These are phyloP conservation scores for Curvularia lunata DNA, from an alignment of 2,329 filamentous ascomycete species.

Conservation along the genomic window DNA sequence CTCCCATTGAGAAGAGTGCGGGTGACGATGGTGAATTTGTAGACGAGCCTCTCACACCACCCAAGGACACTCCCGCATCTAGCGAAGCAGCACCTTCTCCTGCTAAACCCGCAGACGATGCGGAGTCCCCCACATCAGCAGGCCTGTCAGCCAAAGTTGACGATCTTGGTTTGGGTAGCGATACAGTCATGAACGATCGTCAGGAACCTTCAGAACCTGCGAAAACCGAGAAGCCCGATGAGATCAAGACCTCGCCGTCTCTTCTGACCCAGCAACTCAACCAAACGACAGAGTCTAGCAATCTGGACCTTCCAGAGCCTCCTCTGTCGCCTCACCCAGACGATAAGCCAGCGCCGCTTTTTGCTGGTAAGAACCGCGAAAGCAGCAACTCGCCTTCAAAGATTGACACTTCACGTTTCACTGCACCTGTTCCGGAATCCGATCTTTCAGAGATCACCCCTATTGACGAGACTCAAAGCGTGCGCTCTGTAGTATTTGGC, in stretches of 20 bases:
- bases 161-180: constrained; percentile 65
- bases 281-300: constrained; percentile 37
- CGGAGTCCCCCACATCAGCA: constrained; percentile 57
- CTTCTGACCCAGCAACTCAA: constrained; percentile 53
- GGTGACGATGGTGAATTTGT: constrained; percentile 72
- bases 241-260: constrained; percentile 46
- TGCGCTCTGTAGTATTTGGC: constrained; percentile 45
- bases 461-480: constrained; percentile 46
- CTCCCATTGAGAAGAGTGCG: constrained; percentile 28
- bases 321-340: constrained; percentile 64
- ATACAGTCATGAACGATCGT: constrained; percentile 57
- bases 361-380: constrained; percentile 53
- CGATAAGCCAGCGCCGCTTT: constrained; percentile 72
- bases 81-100: constrained; percentile 25
- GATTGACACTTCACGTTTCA: constrained; percentile 40
- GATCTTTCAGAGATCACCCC: constrained; percentile 47
- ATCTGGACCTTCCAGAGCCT: constrained; percentile 32
- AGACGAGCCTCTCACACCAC: constrained; percentile 75
- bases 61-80: constrained; percentile 33
- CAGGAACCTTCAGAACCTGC: constrained; percentile 28
- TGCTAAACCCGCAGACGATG: constrained; percentile 38
- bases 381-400: constrained; percentile 36
- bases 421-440: constrained; percentile 30
- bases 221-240: constrained; percentile 33
- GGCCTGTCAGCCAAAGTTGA: constrained; percentile 63